Evolutionary conservation across 208 protist genomes (phyloP), one percentile per base, ranked within the genome.

Genomic region (Trypanosoma vivax): DNA sequence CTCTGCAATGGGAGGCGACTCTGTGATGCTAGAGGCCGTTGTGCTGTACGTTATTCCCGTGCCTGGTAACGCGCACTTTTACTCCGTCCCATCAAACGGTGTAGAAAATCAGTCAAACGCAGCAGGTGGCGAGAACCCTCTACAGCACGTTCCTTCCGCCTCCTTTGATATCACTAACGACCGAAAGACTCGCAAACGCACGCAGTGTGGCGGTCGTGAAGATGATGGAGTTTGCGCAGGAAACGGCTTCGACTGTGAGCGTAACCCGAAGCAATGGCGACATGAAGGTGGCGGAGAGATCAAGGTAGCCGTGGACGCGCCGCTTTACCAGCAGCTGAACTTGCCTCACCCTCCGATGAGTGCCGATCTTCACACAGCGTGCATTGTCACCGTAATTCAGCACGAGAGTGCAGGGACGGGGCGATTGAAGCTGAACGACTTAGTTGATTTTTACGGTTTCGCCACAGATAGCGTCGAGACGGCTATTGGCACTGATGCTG

Each of bases 31-130:
- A 11, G 85, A 92, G 14, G 76, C 76, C n/a, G 55, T 65, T 29
- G 56, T 66, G 21, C 51, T 88, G 3, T 88, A 88, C 56, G 81
- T 92, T 4, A 78, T 92, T 45, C 85, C 85, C 0, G 85, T 92
- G 3, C 85, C 85, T 5, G 76, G 81, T 6, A 89, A 89, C 52
- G 48, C 40, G 0, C 68, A 82, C 64, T 89, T 89, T 42, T 92
- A 92, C 60, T 18, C 23, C 10, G 13, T 33, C 10, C 23, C 13
- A 7, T n/a, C n/a, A n/a, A n/a, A n/a, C n/a, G n/a, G n/a, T n/a
- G n/a, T n/a, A n/a, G n/a, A n/a, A n/a, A n/a, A n/a, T n/a, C n/a
- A n/a, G n/a, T n/a, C 19, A 25, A 6, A 34, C 30, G 7, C 45
- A 30, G 19, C 29, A 19, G n/a, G 55, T 23, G 29, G 16, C 10